Conservation (phyloP, 2,329 filamentous ascomycete genomes). For the Fusarium napiforme region DNA sequence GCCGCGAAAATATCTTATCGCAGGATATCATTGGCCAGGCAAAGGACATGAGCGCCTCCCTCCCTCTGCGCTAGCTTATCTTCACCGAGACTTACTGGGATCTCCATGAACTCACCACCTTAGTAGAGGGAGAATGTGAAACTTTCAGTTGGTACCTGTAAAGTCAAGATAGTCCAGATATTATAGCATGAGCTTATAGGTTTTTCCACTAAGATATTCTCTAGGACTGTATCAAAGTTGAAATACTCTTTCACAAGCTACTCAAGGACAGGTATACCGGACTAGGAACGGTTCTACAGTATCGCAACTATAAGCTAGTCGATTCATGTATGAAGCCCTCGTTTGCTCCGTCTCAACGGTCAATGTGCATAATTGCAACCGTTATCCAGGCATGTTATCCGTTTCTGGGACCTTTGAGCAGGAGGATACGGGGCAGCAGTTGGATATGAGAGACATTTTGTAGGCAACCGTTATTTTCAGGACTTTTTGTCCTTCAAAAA, state of each 20-base stretch:
- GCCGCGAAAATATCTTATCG: conserved; percentile 46
- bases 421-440: too few species aligned
- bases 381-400: neutral
- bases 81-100: conserved; percentile 25
- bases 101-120: neutral
- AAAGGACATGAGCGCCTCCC: neutral
- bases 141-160: neutral
- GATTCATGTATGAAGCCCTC: neutral
- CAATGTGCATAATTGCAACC: neutral
- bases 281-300: neutral
- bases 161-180: neutral
- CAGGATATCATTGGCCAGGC: conserved; percentile 39
- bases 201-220: neutral
- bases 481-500: neutral
- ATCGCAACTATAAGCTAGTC: neutral
- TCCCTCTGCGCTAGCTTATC: conserved; percentile 17
- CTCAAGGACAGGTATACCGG: neutral
- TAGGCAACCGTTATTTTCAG: conserved; percentile 1
- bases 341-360: neutral
- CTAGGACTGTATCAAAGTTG: neutral
- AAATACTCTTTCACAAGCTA: neutral
- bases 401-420: neutral
- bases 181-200: neutral
- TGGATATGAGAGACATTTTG: conserved; percentile 1
- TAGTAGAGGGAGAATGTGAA: neutral